phyloP scores from a whole-genome alignment of 2,329 filamentous ascomycete species.

The Gyromitra esculenta region DNA sequence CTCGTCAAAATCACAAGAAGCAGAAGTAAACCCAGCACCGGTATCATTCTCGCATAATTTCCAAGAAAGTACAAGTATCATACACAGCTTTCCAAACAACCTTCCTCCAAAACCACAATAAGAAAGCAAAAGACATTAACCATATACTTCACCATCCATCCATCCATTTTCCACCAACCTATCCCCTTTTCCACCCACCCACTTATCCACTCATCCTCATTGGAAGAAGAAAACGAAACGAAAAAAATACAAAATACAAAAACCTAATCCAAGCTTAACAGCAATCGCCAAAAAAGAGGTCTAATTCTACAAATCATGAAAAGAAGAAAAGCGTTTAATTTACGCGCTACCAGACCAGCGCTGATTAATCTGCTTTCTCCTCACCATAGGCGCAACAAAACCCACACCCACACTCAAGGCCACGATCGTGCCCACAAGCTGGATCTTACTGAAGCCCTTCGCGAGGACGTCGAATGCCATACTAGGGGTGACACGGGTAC shows the following conservation, averaged over 20 bases:
- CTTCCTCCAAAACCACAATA: background rate
- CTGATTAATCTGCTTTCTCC: conserved; percentile 65
- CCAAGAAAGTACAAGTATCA: conserved; percentile 4
- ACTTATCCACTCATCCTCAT: conserved; percentile 13
- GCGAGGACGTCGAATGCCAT: conserved; percentile 91
- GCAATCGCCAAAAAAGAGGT: conserved; percentile 28
- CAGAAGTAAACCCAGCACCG: background rate
- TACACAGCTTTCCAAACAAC: background rate
- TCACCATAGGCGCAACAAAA: conserved; percentile 80
- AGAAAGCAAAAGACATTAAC: conserved; percentile 33
- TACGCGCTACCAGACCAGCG: conserved; percentile 52
- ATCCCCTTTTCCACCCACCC: background rate
- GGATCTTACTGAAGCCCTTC: conserved; percentile 90
- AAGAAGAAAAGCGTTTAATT: conserved; percentile 21
- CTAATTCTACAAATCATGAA: conserved; percentile 34
- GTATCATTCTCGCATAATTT: conserved; percentile 6
- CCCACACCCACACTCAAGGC: conserved; percentile 80
- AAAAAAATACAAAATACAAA: conserved; percentile 10
- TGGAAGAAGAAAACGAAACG: conserved; percentile 5
- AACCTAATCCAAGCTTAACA: conserved; percentile 21
- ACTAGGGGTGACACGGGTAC: conserved; percentile 85
- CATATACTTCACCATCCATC: conserved; percentile 12
- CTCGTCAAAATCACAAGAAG: background rate
- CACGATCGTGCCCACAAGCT: conserved; percentile 82
- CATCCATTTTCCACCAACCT: background rate